Evolutionary conservation across 169 alveolate genomes (phyloP).

Genomic region (Plasmodium coatneyi): DNA sequence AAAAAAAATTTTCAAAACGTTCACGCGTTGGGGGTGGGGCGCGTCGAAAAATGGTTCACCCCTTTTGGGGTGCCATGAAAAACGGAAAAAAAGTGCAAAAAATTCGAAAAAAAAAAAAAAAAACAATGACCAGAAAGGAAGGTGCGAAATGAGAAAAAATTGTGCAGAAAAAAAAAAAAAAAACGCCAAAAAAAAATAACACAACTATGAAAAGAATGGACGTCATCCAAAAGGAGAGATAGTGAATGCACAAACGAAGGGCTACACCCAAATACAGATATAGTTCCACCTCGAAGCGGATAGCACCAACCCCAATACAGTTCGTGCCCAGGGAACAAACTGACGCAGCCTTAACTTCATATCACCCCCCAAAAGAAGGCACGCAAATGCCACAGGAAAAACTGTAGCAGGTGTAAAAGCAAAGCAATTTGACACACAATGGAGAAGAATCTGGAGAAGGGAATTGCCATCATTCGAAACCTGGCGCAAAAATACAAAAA

Average conservation of each 20-base stretch:
- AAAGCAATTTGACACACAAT: conserved; percentile 6
- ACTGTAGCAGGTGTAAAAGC: not conserved
- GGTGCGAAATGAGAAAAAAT: not conserved
- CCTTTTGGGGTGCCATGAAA: not conserved
- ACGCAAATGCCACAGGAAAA: not conserved
- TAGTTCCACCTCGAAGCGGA: too few relatives aligned
- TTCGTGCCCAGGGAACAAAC: not conserved
- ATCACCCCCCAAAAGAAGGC: not conserved
- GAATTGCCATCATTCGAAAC: conserved; percentile 35
- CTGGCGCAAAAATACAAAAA: conserved; percentile 46
- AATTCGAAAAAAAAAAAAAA: not conserved
- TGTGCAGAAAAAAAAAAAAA: not conserved
- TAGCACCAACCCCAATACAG: too few relatives aligned
- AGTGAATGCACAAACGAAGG: not conserved
- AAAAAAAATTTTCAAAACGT: not conserved
- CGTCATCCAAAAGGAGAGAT: not conserved
- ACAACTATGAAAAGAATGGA: not conserved
- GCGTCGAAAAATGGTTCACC: not conserved
- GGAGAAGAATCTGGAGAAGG: conserved; percentile 41
- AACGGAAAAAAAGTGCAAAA: too few relatives aligned
- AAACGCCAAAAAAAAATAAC: not conserved
- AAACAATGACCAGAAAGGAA: not conserved
- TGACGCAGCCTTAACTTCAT: not conserved
- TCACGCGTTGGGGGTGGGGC: not conserved
- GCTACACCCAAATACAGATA: not conserved